These are phyloP conservation scores for Aspergillus alliaceus DNA, from an alignment of 2,329 filamentous ascomycete species.

Conservation along the genomic window DNA sequence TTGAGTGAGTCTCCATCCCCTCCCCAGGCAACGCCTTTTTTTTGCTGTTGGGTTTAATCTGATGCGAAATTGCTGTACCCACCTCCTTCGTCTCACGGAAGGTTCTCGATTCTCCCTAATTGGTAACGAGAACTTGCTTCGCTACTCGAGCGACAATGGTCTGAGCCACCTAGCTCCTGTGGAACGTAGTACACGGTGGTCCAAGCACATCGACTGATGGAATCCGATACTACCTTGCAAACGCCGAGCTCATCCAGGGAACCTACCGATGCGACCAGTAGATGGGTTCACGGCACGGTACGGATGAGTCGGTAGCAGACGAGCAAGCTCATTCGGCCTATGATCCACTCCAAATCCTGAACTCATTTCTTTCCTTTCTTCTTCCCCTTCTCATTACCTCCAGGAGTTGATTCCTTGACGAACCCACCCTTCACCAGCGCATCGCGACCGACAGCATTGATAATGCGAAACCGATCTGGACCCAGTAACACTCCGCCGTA, in stretches of 20 bases:
- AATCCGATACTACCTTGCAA: neutral
- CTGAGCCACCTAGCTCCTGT: neutral
- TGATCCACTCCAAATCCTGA: neutral
- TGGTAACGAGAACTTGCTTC: neutral
- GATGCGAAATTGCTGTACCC: neutral
- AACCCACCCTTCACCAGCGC: slow-evolving; percentile 76
- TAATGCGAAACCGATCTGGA: slow-evolving; percentile 84
- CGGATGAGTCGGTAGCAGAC: neutral
- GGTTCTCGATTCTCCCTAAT: neutral
- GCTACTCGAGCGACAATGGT: neutral
- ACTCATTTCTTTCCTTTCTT: slow-evolving; percentile 52
- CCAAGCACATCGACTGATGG: neutral
- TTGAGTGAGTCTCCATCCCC: neutral
- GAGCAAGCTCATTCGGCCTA: neutral
- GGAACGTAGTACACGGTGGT: neutral
- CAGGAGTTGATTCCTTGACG: slow-evolving; percentile 51
- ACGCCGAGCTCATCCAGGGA: neutral
- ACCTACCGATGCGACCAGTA: neutral
- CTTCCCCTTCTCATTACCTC: slow-evolving; percentile 52
- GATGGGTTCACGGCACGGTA: neutral
- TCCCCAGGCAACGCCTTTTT: neutral
- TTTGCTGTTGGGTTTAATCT: neutral
- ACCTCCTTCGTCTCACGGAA: neutral
- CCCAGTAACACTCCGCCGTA: slow-evolving; percentile 90
- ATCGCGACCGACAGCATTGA: slow-evolving; percentile 83